Evolutionary conservation across 1,139 yeast genomes (phyloP).

Genomic region (Geotrichum australiense): DNA sequence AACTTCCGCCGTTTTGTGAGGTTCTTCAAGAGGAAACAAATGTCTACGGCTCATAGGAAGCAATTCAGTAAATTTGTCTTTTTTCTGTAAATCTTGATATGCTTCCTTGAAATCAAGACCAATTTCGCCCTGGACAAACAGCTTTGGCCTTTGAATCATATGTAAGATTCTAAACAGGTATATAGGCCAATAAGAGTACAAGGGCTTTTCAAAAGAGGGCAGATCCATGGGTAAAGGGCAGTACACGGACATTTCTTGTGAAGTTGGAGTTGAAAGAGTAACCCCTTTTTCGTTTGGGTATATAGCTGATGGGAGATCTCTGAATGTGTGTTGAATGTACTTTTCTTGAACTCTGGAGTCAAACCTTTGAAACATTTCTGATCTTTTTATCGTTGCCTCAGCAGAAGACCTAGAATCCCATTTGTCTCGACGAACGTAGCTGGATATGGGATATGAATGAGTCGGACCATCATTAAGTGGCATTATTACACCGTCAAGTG

Average conservation of each 20-base stretch:
- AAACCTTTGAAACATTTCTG: slow-evolving; percentile 15
- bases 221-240: slow-evolving; percentile 8
- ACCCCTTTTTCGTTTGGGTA: slow-evolving; percentile 18
- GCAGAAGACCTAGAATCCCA: slow-evolving; percentile 19
- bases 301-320: slow-evolving; percentile 16
- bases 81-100: slow-evolving; percentile 1
- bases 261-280: slow-evolving; percentile 17
- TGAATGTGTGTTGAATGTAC: slow-evolving; percentile 17
- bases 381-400: slow-evolving; percentile 2
- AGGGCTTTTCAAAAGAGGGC: slow-evolving; percentile 6
- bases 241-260: slow-evolving; percentile 17
- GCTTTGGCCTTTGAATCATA: slow-evolving; percentile 8
- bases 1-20: slow-evolving; percentile 1
- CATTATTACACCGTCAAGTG: slow-evolving; percentile 18
- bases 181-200: not conserved
- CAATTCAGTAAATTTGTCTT: slow-evolving; percentile 1
- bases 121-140: slow-evolving; percentile 11
- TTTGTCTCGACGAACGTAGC: slow-evolving; percentile 16
- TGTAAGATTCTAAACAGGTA: not conserved
- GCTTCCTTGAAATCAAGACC: not conserved
- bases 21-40: slow-evolving; percentile 11
- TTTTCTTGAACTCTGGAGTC: slow-evolving; percentile 14
- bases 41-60: slow-evolving; percentile 5
- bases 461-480: not conserved
- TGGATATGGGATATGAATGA: not conserved